Percentiles rank a stretch among this genome's conserved stretches.
phyloP scores from a whole-genome alignment of 2,329 filamentous ascomycete species.

The Talaromyces verruculosus region DNA sequence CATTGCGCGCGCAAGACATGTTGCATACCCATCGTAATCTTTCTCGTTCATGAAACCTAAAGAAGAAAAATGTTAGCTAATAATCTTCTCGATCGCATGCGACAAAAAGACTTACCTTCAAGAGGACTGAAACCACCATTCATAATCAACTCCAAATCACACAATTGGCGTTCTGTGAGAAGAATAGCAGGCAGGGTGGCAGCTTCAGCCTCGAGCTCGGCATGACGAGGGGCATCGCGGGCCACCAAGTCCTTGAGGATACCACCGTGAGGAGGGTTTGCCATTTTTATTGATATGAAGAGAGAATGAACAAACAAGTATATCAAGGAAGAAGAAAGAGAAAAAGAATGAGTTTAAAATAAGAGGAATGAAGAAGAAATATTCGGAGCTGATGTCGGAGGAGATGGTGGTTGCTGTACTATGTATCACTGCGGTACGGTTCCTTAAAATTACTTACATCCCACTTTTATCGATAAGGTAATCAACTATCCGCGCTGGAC shows the following conservation, averaged over 20 bases:
- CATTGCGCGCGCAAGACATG: not conserved
- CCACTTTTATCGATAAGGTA: slow-evolving; percentile 12
- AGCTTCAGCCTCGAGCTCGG: slow-evolving; percentile 77
- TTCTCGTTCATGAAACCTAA: slow-evolving; percentile 94
- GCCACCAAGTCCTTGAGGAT: slow-evolving; percentile 97
- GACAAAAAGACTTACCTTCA: slow-evolving; percentile 66
- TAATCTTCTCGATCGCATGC: slow-evolving; percentile 14
- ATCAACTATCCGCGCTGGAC: not conserved
- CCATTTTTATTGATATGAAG: slow-evolving; percentile 39
- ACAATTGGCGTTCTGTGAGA: slow-evolving; percentile 90
- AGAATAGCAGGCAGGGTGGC: slow-evolving; percentile 81
- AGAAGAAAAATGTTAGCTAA: not conserved
- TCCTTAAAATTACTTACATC: not conserved
- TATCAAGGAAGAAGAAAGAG: not conserved
- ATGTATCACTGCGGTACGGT: slow-evolving; percentile 3
- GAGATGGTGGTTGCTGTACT: not conserved
- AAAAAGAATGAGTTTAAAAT: not conserved
- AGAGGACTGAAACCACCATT: slow-evolving; percentile 97
- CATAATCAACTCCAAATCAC: slow-evolving; percentile 94
- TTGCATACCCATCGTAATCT: slow-evolving; percentile 84
- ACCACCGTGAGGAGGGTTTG: slow-evolving; percentile 73
- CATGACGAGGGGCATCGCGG: slow-evolving; percentile 80
- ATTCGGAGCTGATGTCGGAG: not conserved
- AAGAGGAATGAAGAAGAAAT: slow-evolving; percentile 7
- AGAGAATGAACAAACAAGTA: not conserved